Evolutionary conservation across 805 yeast species (phyloP).

Genomic region (Lipomyces starkeyi): DNA sequence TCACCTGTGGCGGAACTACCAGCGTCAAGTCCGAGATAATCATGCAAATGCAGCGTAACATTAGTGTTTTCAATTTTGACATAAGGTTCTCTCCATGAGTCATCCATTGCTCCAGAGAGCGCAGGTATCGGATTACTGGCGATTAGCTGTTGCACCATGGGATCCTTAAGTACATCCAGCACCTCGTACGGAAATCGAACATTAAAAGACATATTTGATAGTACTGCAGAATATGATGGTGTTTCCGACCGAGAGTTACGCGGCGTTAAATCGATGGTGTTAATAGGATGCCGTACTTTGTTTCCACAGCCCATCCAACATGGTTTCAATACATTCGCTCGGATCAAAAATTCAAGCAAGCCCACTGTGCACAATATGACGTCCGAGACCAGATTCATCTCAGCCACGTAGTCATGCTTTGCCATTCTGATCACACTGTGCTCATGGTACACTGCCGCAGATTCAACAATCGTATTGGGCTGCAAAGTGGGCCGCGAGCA

Average conservation of each 20-base stretch:
- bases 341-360: constrained; percentile 11
- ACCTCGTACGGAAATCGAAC: constrained; percentile 1
- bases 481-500: neutral
- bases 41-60: neutral
- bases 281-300: neutral
- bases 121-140: neutral
- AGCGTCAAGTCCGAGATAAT: neutral
- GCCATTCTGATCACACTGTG: neutral
- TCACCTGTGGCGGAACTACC: neutral
- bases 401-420: neutral
- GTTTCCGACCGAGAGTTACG: neutral
- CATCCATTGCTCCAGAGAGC: neutral
- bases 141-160: neutral
- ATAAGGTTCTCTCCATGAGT: neutral
- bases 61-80: neutral
- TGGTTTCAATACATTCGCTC: neutral
- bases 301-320: neutral
- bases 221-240: neutral
- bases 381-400: constrained; percentile 10
- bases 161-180: neutral
- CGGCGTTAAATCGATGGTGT: neutral
- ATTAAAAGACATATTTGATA: neutral
- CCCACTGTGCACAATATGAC: constrained; percentile 7
- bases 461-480: neutral
- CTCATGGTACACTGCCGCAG: neutral